phyloP scores from a whole-genome alignment of 345 rosid species.

The Conringia planisiliqua region DNA sequence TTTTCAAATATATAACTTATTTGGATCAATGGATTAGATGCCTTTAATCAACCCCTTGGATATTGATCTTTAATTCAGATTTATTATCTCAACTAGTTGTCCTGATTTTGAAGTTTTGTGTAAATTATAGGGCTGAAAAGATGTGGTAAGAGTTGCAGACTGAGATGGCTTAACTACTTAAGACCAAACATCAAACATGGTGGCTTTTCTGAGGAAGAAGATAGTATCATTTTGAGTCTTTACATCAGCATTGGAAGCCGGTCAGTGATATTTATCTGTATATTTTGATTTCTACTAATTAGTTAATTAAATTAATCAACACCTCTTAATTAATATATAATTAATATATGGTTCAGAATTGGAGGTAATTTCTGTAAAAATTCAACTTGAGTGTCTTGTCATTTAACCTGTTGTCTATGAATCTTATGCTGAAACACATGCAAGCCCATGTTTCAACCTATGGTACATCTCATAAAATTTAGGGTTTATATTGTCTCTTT shows the following conservation, averaged over 20 bases:
- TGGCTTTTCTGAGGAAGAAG: constrained; percentile 97
- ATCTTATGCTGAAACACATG: constrained; percentile 34
- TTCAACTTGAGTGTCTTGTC: constrained; percentile 34
- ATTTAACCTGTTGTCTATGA: constrained; percentile 42
- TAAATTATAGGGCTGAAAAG: constrained; percentile 70
- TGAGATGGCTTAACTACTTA: constrained; percentile 95
- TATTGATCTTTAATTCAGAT: background rate
- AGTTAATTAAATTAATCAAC: background rate
- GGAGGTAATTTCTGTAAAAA: background rate
- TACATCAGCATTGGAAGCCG: constrained; percentile 98
- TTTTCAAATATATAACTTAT: background rate
- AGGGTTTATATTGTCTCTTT: constrained; percentile 37
- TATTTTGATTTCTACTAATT: background rate
- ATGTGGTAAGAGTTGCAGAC: constrained; percentile 97
- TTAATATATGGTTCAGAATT: background rate
- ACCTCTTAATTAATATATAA: background rate
- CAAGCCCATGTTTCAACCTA: constrained; percentile 7
- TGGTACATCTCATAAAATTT: constrained; percentile 18
- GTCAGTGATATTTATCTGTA: constrained; percentile 31
- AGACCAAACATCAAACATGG: constrained; percentile 98
- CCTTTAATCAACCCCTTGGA: background rate
- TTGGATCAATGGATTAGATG: background rate
- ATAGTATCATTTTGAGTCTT: constrained; percentile 92
- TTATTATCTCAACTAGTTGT: background rate
- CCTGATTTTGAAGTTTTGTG: constrained; percentile 11